Conservation (phyloP, 2,329 filamentous ascomycete genomes). For the Colletotrichum euphorbiae region DNA sequence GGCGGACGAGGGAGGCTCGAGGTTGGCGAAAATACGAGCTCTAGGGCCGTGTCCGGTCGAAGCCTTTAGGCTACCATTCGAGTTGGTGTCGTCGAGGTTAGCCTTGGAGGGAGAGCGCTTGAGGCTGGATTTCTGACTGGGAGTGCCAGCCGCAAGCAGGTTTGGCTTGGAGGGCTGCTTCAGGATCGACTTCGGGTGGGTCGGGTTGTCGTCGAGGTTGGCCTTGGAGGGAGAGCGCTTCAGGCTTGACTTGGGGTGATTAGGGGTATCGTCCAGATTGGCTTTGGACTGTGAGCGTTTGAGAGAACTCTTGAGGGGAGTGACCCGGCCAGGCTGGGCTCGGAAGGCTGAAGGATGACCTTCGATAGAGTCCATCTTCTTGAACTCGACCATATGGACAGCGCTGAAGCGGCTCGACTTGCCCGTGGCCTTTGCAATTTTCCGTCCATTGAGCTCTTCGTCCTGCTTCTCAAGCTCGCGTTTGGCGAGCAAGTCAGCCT, state of each 20-base stretch:
- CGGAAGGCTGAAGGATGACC: constrained; percentile 85
- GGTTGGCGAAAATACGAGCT: constrained; percentile 41
- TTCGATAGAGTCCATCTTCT: constrained; percentile 97
- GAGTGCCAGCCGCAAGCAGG: constrained; percentile 43
- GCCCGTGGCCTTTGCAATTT: constrained; percentile 83
- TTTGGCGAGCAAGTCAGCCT: constrained; percentile 54
- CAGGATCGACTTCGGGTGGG: constrained; percentile 49
- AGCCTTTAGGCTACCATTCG: constrained; percentile 50
- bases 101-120: constrained; percentile 65
- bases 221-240: constrained; percentile 50
- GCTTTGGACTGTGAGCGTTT: constrained; percentile 60
- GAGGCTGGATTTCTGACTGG: constrained; percentile 50
- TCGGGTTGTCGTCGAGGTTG: constrained; percentile 48
- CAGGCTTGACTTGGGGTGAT: constrained; percentile 48
- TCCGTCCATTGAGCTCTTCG: constrained; percentile 64
- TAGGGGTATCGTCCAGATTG: constrained; percentile 52
- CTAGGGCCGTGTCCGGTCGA: constrained; percentile 15
- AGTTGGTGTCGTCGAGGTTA: constrained; percentile 71
- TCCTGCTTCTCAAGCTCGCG: constrained; percentile 66
- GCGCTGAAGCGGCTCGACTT: constrained; percentile 85
- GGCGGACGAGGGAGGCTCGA: constrained; percentile 55
- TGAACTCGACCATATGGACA: constrained; percentile 87
- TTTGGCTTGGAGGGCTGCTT: constrained; percentile 58
- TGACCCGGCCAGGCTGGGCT: constrained; percentile 63
- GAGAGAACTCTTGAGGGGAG: constrained; percentile 56